Conservation (phyloP, 257 asterid species). For the Buddleja alternifolia region DNA sequence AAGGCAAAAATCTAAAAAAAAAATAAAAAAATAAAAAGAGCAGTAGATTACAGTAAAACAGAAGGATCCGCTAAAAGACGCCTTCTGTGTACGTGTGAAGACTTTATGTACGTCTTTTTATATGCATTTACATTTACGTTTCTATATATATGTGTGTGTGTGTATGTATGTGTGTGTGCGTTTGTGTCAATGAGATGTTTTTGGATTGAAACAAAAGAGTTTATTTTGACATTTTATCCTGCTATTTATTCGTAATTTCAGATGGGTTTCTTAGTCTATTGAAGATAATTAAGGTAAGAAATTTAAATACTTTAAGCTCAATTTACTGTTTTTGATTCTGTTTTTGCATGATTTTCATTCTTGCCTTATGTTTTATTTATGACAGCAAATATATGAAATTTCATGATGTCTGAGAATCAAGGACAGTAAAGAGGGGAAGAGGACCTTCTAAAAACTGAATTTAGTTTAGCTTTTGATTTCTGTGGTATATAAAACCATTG, state of each 20-base stretch:
- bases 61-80: conserved; percentile 7
- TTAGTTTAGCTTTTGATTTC: conserved; percentile 10
- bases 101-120: conserved; percentile 6
- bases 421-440: conserved; percentile 16
- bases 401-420: conserved; percentile 29
- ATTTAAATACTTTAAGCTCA: too few species aligned
- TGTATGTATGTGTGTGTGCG: too few species aligned
- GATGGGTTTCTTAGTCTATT: conserved; percentile 28
- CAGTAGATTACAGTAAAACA: too few species aligned
- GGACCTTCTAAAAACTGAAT: conserved; percentile 22
- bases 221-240: too few species aligned
- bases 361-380: conserved; percentile 14
- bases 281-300: conserved; percentile 29
- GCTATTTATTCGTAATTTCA: too few species aligned
- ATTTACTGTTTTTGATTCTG: conserved; percentile 11
- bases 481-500: neutral
- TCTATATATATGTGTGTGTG: too few species aligned
- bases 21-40: neutral
- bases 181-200: conserved; percentile 23
- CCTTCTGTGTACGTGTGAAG: conserved; percentile 33
- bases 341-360: neutral
- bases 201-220: neutral
- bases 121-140: too few species aligned
- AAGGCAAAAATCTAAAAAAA: conserved; percentile 25
- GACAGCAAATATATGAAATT: conserved; percentile 38